Base-by-base conservation (phyloP, 2,329 filamentous ascomycete genomes). In the Ascochyta koolunga region DNA sequence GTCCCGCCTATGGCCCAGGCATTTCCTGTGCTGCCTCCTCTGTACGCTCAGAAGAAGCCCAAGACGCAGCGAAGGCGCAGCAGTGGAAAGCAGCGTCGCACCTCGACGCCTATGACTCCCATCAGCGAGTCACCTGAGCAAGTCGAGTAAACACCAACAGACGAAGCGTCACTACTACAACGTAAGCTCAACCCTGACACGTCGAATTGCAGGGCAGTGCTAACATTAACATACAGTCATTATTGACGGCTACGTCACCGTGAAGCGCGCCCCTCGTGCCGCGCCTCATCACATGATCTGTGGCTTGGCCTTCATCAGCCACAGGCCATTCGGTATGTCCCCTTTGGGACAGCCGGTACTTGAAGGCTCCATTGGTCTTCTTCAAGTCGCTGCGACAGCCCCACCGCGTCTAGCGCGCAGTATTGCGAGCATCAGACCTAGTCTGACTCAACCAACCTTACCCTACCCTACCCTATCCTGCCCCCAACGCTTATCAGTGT, bases 71-170 rank as follows among this genome's bases (percentile, higher is more conserved):
- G 71, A 38, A 70, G 73, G 59, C 68, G 74, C 63, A 71, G 72
- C 65, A 76, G 73, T 52, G 71, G 68, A 38, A 78, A 77, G 69
- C 67, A 69, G 52, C 67, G 72, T 36, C 69, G 74, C 47, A 60
- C 71, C 2, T 75, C 73, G 37, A 76, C 76, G 67, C 74, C 75
- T 11, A 77, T 78, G 75, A 72, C 70, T 49, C 74, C 75, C 50
- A 77, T 78, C 53, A 65, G 72, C 10, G 75, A 77, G 67, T 73
- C 71, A 7, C 71, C 72, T 18, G 73, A 75, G 59, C 68, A 70
- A 15, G 64, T 65, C 19, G 74, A 76, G 64, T 77, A 68, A 76
- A 59, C 21, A 55, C 29, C 36, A 32, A 5, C 27, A 43, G 11
- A 7, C 9, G 4, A 11, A 32, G 15, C 24, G 35, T 38, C 37